A percentile compares a stretch with the other conserved stretches of the same genome.
Evolutionary conservation across 1,284 basidiomycete species (phyloP).

Genomic region (Hypsizygus ulmarius): DNA sequence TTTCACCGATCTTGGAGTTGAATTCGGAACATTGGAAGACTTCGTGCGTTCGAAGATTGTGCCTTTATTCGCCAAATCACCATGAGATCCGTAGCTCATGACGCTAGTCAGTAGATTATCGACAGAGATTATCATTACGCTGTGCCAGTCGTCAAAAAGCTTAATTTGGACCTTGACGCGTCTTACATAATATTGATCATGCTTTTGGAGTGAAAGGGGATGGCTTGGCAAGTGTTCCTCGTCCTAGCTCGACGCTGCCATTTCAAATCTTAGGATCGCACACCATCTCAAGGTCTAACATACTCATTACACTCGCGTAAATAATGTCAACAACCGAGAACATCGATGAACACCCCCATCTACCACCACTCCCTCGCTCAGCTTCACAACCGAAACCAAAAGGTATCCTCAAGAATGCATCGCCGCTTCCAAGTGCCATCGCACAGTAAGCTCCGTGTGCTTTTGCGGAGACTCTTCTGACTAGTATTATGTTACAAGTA

Average conservation of each 20-base stretch:
- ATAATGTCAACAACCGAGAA: constrained; percentile 37
- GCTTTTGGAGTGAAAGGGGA: background rate
- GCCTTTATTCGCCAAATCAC: constrained; percentile 10
- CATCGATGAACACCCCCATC: constrained; percentile 37
- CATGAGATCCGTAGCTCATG: background rate
- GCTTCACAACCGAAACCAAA: constrained; percentile 70
- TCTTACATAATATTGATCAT: too few species aligned
- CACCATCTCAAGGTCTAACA: background rate
- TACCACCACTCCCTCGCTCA: constrained; percentile 48
- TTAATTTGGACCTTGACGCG: too few species aligned
- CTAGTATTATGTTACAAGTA: constrained; percentile 30
- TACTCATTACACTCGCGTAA: background rate
- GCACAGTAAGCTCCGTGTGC: constrained; percentile 44
- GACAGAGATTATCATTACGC: too few species aligned
- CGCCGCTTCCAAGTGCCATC: constrained; percentile 38
- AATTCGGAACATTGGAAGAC: constrained; percentile 18
- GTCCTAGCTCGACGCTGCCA: too few species aligned
- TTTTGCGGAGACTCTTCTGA: background rate
- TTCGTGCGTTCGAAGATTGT: constrained; percentile 14
- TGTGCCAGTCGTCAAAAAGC: too few species aligned
- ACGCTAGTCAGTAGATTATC: background rate
- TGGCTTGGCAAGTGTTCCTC: background rate
- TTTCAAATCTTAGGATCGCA: too few species aligned
- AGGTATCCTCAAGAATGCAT: constrained; percentile 81
- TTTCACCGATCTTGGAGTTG: constrained; percentile 14